Evolutionary conservation across 768 basidiomycete genomes (phyloP).

Genomic region (Lentinula edodes): DNA sequence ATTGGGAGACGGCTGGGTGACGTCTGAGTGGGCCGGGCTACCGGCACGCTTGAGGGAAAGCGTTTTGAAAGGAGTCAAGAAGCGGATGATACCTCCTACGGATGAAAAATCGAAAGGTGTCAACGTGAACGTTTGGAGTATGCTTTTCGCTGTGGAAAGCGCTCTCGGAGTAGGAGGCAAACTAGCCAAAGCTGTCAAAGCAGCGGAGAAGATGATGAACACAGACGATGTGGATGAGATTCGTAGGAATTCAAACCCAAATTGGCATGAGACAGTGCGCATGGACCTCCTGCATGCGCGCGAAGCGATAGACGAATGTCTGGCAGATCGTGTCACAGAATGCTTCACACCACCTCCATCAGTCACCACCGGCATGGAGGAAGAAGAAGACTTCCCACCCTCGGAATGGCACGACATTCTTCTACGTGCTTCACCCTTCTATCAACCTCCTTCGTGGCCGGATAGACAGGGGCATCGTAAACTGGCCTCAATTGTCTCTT

Average conservation of each 20-base stretch:
- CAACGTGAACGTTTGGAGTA: conserved; percentile 50
- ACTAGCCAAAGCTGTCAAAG: neutral
- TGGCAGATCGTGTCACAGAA: conserved; percentile 1
- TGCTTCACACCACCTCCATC: neutral
- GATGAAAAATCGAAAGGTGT: neutral
- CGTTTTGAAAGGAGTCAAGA: conserved; percentile 69
- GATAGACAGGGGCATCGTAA: neutral
- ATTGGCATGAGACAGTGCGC: conserved; percentile 51
- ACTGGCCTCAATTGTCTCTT: neutral
- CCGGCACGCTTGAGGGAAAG: conserved; percentile 59
- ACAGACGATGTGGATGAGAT: conserved; percentile 63
- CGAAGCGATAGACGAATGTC: conserved; percentile 2
- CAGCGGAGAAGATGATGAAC: neutral
- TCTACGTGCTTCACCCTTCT: neutral
- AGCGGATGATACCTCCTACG: conserved; percentile 24
- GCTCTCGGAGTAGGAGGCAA: conserved; percentile 30
- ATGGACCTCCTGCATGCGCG: neutral
- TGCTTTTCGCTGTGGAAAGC: conserved; percentile 62
- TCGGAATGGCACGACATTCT: conserved; percentile 8
- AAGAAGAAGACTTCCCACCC: neutral
- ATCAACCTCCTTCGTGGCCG: neutral
- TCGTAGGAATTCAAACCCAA: conserved; percentile 69
- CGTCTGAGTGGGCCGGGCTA: conserved; percentile 70
- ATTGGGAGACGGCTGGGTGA: conserved; percentile 89
- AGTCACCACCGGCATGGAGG: neutral